Conservation (phyloP, 2,329 filamentous ascomycete genomes). For the Fusarium redolens region DNA sequence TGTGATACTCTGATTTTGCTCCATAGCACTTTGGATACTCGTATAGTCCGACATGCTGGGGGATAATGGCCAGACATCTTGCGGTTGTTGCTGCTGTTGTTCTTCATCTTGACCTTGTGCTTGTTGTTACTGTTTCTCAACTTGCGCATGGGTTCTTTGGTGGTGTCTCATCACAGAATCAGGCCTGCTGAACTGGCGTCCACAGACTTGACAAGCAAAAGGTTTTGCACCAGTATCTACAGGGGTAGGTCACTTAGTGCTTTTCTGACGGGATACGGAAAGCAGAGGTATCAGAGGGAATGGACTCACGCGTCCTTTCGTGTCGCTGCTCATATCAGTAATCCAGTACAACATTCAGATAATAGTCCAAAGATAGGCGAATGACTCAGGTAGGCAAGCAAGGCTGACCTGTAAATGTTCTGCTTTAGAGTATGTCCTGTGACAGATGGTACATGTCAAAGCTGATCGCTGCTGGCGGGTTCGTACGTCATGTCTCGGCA, state of each 20-base stretch:
- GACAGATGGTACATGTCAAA: neutral
- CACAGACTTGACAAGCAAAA: neutral
- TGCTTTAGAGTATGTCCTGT: neutral
- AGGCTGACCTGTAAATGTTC: neutral
- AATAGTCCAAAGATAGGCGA: neutral
- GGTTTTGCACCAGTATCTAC: neutral
- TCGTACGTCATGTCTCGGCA: neutral
- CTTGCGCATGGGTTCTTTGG: neutral
- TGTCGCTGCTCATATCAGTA: neutral
- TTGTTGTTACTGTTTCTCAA: neutral
- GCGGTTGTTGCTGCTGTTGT: neutral
- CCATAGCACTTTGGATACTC: neutral
- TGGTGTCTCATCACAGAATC: neutral
- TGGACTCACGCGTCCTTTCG: neutral
- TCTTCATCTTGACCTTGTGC: neutral
- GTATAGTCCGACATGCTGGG: neutral
- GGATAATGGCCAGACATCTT: neutral
- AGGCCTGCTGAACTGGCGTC: neutral
- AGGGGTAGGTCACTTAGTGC: neutral
- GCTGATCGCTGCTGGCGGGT: neutral
- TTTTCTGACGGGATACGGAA: too few species aligned
- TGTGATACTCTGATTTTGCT: neutral
- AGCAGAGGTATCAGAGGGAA: too few species aligned
- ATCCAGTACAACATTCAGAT: neutral
- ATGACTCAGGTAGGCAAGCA: neutral